Conservation (phyloP, 2,329 filamentous ascomycete genomes). For the Penicillium aurantiogriseum region DNA sequence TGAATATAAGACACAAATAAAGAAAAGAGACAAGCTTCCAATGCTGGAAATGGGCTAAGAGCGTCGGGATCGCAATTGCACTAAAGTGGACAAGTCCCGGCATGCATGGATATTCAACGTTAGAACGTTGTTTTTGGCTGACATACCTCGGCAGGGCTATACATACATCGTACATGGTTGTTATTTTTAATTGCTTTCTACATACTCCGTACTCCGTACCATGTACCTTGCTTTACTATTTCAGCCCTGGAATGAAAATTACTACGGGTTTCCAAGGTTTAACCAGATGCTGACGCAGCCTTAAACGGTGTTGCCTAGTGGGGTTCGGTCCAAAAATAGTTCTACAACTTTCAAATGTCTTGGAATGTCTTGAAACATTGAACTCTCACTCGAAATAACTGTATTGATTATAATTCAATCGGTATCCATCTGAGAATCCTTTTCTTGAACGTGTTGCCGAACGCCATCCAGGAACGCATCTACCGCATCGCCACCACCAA, state of each 20-base stretch:
- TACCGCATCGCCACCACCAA: slow-evolving; percentile 85
- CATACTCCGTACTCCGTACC: not conserved
- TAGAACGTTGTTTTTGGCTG: not conserved
- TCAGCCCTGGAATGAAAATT: not conserved
- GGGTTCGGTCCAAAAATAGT: slow-evolving; percentile 22
- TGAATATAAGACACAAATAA: not conserved
- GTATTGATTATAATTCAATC: slow-evolving; percentile 29
- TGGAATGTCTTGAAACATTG: not conserved
- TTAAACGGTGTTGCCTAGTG: slow-evolving; percentile 22
- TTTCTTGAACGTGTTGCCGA: slow-evolving; percentile 70
- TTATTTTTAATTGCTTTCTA: not conserved
- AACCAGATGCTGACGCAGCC: slow-evolving; percentile 14
- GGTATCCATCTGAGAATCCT: slow-evolving; percentile 45
- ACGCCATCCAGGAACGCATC: slow-evolving; percentile 89
- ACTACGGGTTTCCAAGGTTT: too few relatives aligned
- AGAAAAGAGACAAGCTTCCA: not conserved
- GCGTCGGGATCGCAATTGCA: slow-evolving; percentile 19
- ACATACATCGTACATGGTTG: not conserved
- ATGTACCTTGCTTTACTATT: not conserved
- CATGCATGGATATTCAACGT: not conserved
- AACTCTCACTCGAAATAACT: not conserved
- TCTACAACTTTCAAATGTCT: slow-evolving; percentile 7
- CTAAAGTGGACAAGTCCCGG: slow-evolving; percentile 9
- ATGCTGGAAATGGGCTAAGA: slow-evolving; percentile 7
- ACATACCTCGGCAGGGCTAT: not conserved